Base-by-base conservation (phyloP, 768 basidiomycete genomes). In the Calocybe gangraenosa region DNA sequence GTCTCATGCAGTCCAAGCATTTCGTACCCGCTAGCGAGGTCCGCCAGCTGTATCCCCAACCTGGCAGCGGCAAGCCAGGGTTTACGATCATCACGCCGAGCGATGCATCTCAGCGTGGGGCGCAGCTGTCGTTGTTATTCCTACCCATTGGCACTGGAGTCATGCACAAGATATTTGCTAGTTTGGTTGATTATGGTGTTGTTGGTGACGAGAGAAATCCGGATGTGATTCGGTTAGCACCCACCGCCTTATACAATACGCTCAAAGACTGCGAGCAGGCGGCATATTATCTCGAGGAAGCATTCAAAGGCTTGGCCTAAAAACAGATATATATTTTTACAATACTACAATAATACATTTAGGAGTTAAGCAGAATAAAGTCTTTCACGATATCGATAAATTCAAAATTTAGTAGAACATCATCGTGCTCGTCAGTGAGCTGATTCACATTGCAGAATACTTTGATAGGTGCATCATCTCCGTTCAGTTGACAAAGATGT, bases 81-180 rank as follows among this genome's bases (percentile, higher is more conserved):
- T 96, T 98, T 67, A 91, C 90, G n/a, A 91, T 98, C 53, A 84
- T 98, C 57, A 98, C 95, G 2, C 95, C 96, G 2, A 63, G 57
- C 36, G 73, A 81, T 41, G 69, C 81, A 19, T 71, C 73, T 15
- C 71, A 74, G 47, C 78, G 95, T 42, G 94, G 94, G 2, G 82
- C 88, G 28, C 93, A 98, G 63, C 70, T 99, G 14, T 96, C 92
- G 18, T 68, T 98, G 23, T 66, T 91, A 22, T 87, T 94, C 66
- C 65, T 92, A 21, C 84, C 86, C 15, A 44, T 65, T 22, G 76
- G 72, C 43, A 68, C 76, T 11, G 74, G 69, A 23, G 58, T 81
- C 35, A 97, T 98, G 94, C 72, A 74, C 47, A 71, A 67, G 46
- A 74, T 96, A 17, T 79, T 82, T 49, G 63, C 75, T 41, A 69